A percentile compares a stretch with the other conserved stretches of the same genome.
These are phyloP conservation scores for Licmophora abbreviata DNA, from an alignment of 108 stramenopile species.

Conservation along the genomic window DNA sequence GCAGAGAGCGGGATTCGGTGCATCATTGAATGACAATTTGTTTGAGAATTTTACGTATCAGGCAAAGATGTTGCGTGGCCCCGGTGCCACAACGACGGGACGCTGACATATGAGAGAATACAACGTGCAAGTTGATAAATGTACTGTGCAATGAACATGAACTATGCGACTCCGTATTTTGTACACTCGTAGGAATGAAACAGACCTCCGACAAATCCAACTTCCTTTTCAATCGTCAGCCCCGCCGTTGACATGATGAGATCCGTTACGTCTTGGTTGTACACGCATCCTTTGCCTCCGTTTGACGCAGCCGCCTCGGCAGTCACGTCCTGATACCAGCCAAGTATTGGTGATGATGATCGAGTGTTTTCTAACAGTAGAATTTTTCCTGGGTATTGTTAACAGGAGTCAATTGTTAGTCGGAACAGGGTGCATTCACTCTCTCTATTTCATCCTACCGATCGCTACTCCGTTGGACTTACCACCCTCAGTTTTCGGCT, in stretches of 20 bases:
- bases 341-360: conserved; percentile 60
- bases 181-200: conserved; percentile 63
- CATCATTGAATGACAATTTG: conserved; percentile 61
- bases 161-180: too few species aligned
- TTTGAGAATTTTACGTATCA: conserved; percentile 89
- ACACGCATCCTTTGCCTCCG: conserved; percentile 83
- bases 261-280: conserved; percentile 73
- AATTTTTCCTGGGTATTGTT: conserved; percentile 13
- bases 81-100: too few species aligned
- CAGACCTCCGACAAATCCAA: conserved; percentile 54
- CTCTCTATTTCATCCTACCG: too few species aligned
- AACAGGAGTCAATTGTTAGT: too few species aligned
- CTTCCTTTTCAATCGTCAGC: conserved; percentile 32
- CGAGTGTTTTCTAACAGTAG: conserved; percentile 78
- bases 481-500: conserved; percentile 23
- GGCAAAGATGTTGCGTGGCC: conserved; percentile 39
- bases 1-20: conserved; percentile 30
- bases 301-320: conserved; percentile 54
- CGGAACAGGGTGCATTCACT: too few species aligned
- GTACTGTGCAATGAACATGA: too few species aligned
- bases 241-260: conserved; percentile 43
- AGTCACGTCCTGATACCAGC: conserved; percentile 73
- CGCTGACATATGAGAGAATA: too few species aligned
- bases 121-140: too few species aligned
- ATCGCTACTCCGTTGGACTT: too few species aligned